Percentiles rank a stretch among this genome's conserved stretches.
Conservation (phyloP, 2,329 filamentous ascomycete species). For the Mariannaea elegans region DNA sequence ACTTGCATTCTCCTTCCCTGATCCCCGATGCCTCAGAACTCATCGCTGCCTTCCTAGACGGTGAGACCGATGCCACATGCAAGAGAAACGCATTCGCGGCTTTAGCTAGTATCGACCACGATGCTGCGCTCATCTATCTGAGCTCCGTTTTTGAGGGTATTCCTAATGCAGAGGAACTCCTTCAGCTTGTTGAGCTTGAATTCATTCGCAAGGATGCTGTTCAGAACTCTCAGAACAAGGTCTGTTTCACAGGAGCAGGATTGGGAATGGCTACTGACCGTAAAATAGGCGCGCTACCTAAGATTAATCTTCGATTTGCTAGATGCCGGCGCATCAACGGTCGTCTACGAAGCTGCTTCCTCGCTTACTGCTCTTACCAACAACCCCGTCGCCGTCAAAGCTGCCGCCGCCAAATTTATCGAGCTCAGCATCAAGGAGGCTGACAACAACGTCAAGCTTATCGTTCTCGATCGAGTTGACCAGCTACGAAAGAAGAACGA, state of each 20-base stretch:
- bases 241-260: slow-evolving; percentile 47
- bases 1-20: slow-evolving; percentile 86
- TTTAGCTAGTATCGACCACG: slow-evolving; percentile 88
- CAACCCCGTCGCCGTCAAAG: slow-evolving; percentile 97
- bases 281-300: slow-evolving; percentile 79
- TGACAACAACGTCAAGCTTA: slow-evolving; percentile 99
- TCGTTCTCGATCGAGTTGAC: slow-evolving; percentile 93
- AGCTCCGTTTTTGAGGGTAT: slow-evolving; percentile 92
- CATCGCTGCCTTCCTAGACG: slow-evolving; percentile 86
- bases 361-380: slow-evolving; percentile 92
- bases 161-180: slow-evolving; percentile 90
- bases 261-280: slow-evolving; percentile 37
- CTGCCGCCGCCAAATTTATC: slow-evolving; percentile 94
- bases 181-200: slow-evolving; percentile 93
- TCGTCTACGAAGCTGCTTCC: slow-evolving; percentile 96
- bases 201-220: slow-evolving; percentile 99
- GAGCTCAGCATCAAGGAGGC: slow-evolving; percentile 97
- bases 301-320: slow-evolving; percentile 95
- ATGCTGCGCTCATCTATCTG: slow-evolving; percentile 88
- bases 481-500: slow-evolving; percentile 87
- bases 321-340: slow-evolving; percentile 91
- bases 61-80: slow-evolving; percentile 93
- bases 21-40: slow-evolving; percentile 97
- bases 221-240: slow-evolving; percentile 93
- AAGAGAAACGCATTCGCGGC: slow-evolving; percentile 98